Evolutionary conservation across 164 flowering plant species (phyloP), one percentile per base, ranked within the genome.

Genomic region (Sedum album): DNA sequence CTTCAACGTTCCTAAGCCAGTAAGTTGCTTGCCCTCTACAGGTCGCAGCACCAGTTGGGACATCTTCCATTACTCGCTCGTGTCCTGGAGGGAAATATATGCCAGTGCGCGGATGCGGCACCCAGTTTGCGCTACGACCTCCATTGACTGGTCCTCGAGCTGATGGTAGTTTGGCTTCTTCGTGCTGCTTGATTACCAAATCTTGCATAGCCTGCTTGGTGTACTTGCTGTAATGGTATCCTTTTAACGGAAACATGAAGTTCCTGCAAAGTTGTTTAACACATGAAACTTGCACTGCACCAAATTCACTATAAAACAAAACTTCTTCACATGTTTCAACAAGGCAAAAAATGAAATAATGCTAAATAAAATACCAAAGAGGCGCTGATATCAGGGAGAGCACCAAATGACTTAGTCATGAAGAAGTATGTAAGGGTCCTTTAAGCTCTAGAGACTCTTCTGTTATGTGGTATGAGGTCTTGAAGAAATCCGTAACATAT

Each of bases 101-200:
- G 3, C 95, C 95, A 0, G 81, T 81, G 1, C 87, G 80, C 18
- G 86, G 82, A 74, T 88, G 87, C 8, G 95, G 91, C 2, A 84
- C 74, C 94, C 94, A 88, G 15, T 64, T 66, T 2, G 51, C 3
- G 23, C 66, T n/a, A 23, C 14, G 21, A 2, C 39, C 35, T n/a
- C n/a, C n/a, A n/a, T n/a, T n/a, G n/a, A n/a, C n/a, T n/a, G n/a
- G n/a, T n/a, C n/a, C n/a, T n/a, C n/a, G n/a, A n/a, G n/a, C n/a
- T 66, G 65, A 44, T n/a, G 31, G 60, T 57, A 20, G n/a, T 28
- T 38, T 17, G 39, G 2, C 0, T 38, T 8, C n/a, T 21, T 72
- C 36, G 39, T 21, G 30, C 51, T 25, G 8, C 2, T 25, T 53
- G 60, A 10, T 23, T 10, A 6, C 30, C 53, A 15, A 36, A 21